These are phyloP conservation scores for Metschnikowia amazonensis DNA, from an alignment of 805 yeast species.

Conservation along the genomic window DNA sequence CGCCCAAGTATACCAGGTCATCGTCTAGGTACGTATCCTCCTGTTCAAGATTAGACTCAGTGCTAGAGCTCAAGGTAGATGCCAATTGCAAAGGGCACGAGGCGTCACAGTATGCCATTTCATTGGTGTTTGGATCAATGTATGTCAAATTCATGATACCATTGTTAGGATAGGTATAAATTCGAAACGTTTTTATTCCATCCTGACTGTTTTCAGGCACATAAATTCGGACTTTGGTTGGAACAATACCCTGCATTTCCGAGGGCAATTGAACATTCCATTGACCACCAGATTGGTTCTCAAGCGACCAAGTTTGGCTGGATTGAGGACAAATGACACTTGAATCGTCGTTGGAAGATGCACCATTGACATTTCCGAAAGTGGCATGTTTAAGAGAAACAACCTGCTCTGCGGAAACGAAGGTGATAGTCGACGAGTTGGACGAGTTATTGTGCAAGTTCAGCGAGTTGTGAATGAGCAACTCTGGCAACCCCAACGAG, in stretches of 20 bases:
- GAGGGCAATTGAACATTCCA: slow-evolving; percentile 61
- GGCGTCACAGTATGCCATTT: slow-evolving; percentile 71
- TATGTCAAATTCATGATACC: slow-evolving; percentile 92
- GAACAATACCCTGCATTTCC: slow-evolving; percentile 41
- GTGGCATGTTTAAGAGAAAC: slow-evolving; percentile 56
- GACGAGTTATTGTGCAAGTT: slow-evolving; percentile 24
- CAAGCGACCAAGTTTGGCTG: slow-evolving; percentile 51
- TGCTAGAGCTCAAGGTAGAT: slow-evolving; percentile 29
- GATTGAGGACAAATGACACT: slow-evolving; percentile 57
- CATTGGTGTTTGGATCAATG: slow-evolving; percentile 65
- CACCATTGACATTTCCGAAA: slow-evolving; percentile 46
- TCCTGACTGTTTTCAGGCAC: slow-evolving; percentile 49
- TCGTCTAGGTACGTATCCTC: slow-evolving; percentile 13
- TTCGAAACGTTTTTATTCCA: slow-evolving; percentile 61
- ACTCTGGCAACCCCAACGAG: slow-evolving; percentile 51
- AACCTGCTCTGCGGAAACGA: slow-evolving; percentile 55
- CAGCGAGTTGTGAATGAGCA: slow-evolving; percentile 33
- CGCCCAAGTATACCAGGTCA: slow-evolving; percentile 30
- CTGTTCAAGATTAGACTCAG: slow-evolving; percentile 23
- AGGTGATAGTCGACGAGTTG: slow-evolving; percentile 35
- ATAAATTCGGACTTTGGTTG: slow-evolving; percentile 71
- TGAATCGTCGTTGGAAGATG: slow-evolving; percentile 23
- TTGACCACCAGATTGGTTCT: slow-evolving; percentile 51
- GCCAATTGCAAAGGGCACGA: slow-evolving; percentile 70
- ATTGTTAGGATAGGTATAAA: slow-evolving; percentile 71